Evolutionary conservation across 2,329 filamentous ascomycete genomes (phyloP).

Genomic region (Sclerotinia minor): DNA sequence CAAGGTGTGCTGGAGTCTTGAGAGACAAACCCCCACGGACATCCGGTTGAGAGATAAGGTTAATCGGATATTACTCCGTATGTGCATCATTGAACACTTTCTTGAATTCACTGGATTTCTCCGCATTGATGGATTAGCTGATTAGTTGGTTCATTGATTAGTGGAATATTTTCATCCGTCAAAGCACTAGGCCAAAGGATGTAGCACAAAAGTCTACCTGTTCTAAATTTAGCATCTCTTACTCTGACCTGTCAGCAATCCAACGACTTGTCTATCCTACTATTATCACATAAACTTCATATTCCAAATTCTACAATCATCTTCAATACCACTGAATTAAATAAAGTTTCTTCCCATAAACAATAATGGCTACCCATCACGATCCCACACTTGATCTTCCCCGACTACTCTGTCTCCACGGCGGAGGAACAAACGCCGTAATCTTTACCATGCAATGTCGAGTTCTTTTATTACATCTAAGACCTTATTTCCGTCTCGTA

Average conservation of each 20-base stretch:
- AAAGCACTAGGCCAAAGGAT: neutral
- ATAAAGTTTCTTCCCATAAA: neutral
- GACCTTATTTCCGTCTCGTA: constrained; percentile 62
- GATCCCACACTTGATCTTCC: constrained; percentile 44
- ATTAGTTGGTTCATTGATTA: neutral
- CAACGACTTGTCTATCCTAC: neutral
- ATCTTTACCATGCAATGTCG: constrained; percentile 71
- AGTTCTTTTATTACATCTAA: constrained; percentile 33
- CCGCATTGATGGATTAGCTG: neutral
- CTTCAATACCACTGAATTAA: neutral
- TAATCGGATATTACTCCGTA: no score
- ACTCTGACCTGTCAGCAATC: constrained; percentile 1
- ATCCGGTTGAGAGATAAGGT: neutral
- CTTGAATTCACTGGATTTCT: neutral
- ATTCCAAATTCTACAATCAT: neutral
- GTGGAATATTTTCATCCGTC: neutral
- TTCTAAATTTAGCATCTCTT: constrained; percentile 4
- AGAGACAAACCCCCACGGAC: neutral
- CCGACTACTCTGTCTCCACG: constrained; percentile 78
- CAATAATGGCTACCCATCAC: constrained; percentile 4
- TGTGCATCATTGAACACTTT: neutral
- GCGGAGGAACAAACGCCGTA: constrained; percentile 70
- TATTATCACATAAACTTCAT: neutral
- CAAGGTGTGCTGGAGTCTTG: neutral
- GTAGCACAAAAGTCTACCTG: constrained; percentile 9